Conservation (phyloP, 1,284 basidiomycete genomes). For the Apiotrichum gamsii region DNA sequence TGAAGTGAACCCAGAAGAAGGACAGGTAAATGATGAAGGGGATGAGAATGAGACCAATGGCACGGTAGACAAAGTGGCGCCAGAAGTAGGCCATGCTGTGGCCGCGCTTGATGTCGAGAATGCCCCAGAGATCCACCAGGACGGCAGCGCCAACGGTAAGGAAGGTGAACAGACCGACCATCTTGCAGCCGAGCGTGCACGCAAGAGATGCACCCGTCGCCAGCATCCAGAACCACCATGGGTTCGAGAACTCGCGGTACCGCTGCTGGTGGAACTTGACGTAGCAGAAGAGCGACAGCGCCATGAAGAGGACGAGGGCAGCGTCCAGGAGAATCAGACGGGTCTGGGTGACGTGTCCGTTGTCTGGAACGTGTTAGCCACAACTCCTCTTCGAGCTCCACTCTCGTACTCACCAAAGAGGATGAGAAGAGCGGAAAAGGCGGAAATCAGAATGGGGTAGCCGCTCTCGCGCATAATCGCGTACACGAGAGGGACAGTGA, state of each 20-base stretch:
- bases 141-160: constrained; percentile 84
- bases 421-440: constrained; percentile 78
- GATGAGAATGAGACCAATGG: constrained; percentile 76
- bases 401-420: constrained; percentile 69
- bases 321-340: constrained; percentile 95
- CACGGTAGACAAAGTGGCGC: constrained; percentile 81
- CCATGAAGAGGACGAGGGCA: constrained; percentile 90
- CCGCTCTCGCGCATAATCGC: constrained; percentile 97
- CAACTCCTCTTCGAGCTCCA: too few relatives aligned
- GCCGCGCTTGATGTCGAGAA: constrained; percentile 74
- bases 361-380: constrained; percentile 56
- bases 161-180: constrained; percentile 93
- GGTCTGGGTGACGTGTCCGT: constrained; percentile 90
- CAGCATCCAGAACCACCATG: constrained; percentile 94
- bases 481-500: constrained; percentile 87
- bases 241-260: constrained; percentile 76
- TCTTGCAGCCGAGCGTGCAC: constrained; percentile 94
- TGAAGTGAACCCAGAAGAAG: constrained; percentile 96
- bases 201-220: constrained; percentile 89
- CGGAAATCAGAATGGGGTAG: constrained; percentile 79
- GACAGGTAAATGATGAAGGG: constrained; percentile 87
- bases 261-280: constrained; percentile 92
- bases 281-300: constrained; percentile 89
- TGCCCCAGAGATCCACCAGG: constrained; percentile 86
- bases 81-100: constrained; percentile 80